Evolutionary conservation across 2,329 filamentous ascomycete species (phyloP), one percentile per base, ranked within the genome.

Genomic region (Aspergillus japonicus): DNA sequence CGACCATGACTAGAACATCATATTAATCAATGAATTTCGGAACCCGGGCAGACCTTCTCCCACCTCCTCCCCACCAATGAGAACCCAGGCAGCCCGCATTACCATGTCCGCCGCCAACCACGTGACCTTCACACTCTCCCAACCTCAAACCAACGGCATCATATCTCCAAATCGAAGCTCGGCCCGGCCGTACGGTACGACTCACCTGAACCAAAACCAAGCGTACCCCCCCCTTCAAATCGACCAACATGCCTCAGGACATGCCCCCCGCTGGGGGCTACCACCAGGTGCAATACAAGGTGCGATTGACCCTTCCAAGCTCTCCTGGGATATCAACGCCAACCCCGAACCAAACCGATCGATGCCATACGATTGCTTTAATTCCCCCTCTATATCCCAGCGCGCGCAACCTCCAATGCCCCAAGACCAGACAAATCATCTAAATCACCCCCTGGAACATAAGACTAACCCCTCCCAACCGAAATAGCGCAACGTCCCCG

Each of bases 261-360:
- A 91, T 99, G 87, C 95, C 95, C 82, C 95, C 95, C 71, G 78
- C 81, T 74, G 95, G 94, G 83, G 95, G 95, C 84, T 99, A 99
- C 80, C 89, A 88, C 78, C 89, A 94, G 78, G 89, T 99, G 68
- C 95, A 99, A 82, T 99, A 97, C 85, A 96, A 96, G 87, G 90
- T 93, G 78, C 73, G 83, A 80, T 49, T 6, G 35, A 19, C 33
- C 61, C 19, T n/a, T 26, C 14, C 10, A 16, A 16, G 21, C 12
- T 26, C 19, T 26, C 14, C 5, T 23, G 35, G 16, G 29, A 47
- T 21, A 39, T 14, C 10, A 33, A 10, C 35, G n/a, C 21, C 26
- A 29, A 54, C 47, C 16, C 39, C 39, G 24, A 10, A 19, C 12
- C n/a, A 10, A 21, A 26, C 11, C 23, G 33, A 35, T 12, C 33